Evolutionary conservation across 2,329 filamentous ascomycete genomes (phyloP), one percentile per base, ranked within the genome.

Genomic region (Fusarium hostae): DNA sequence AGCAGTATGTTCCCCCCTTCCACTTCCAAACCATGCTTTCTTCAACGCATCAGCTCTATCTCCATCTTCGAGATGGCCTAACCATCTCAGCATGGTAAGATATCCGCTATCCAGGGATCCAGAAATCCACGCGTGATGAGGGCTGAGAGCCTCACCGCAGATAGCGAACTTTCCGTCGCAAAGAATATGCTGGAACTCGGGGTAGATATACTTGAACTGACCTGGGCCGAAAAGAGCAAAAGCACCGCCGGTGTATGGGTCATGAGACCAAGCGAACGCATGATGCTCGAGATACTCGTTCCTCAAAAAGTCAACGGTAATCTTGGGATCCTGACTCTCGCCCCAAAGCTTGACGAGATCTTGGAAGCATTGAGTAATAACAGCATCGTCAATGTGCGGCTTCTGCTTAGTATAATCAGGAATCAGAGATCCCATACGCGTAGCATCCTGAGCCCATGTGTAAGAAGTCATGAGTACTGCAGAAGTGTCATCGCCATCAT

Each of bases 211-310:
- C 4, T 71, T 73, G 73, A 82, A 85, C 59, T 84, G 82, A 0
- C 81, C 79, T 0, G 82, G 81, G 0, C 80, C 79, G 35, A 83
- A 84, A 10, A 80, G 74, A 0, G 82, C 82, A 61, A 83, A 84
- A 0, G 82, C 82, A 0, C 83, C 83, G 0, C 75, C 71, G 2
- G 75, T 77, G 12, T 75, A 73, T 0, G 76, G 75, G 39, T 83
- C 81, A 15, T 79, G 76, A 18, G 77, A 78, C 82, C 82, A 84
- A 2, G 79, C 76, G n/a, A 74, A 82, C 0, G 78, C 80, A 24
- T 82, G 79, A n/a, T 82, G 73, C 1, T 67, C 60, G 1, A 59
- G 24, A 10, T 71, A 73, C 12, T 72, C 39, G 10, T 39, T 15
- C 3, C 45, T 58, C 3, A 75, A 59, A 9, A 59, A 59, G 0